Percentiles rank a stretch among this genome's conserved stretches.
Conservation (phyloP, 371 early-diverging fungal genomes). For the Mortierella sp. region DNA sequence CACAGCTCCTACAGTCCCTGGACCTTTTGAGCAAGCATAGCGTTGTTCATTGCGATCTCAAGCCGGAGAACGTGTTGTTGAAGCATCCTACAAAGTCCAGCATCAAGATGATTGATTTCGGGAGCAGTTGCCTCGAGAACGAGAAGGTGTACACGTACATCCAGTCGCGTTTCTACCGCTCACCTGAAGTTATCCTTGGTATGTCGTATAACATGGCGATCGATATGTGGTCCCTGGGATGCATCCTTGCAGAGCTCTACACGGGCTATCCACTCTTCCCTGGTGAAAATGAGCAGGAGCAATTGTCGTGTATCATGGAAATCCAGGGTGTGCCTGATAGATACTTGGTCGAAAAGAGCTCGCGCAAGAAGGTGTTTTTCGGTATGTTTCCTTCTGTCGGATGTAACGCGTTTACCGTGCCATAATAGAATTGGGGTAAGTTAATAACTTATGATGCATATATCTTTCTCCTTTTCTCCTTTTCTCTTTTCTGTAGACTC, state of each 20-base stretch:
- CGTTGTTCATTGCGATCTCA: constrained; percentile 99
- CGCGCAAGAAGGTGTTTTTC: constrained; percentile 88
- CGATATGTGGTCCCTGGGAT: constrained; percentile 99
- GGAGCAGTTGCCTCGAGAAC: constrained; percentile 90
- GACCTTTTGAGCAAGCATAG: constrained; percentile 76
- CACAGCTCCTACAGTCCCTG: constrained; percentile 90
- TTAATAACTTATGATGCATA: neutral
- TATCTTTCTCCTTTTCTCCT: neutral
- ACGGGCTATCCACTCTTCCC: constrained; percentile 96
- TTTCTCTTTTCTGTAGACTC: constrained; percentile 63
- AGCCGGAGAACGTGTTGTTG: constrained; percentile 94
- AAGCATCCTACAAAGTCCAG: constrained; percentile 75
- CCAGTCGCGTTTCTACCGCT: constrained; percentile 97
- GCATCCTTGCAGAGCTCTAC: constrained; percentile 96
- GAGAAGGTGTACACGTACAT: constrained; percentile 97
- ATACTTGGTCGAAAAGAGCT: constrained; percentile 80
- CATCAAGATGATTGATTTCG: constrained; percentile 99
- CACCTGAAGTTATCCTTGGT: constrained; percentile 97
- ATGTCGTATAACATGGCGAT: constrained; percentile 91
- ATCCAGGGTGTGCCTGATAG: constrained; percentile 84
- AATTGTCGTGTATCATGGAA: constrained; percentile 95
- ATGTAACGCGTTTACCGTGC: no score
- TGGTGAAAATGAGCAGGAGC: constrained; percentile 96
- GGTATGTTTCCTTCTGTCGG: constrained; percentile 60
- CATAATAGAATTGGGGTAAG: neutral